phyloP scores from a whole-genome alignment of 495 filamentous ascomycete species.

The Penicillium coprophilum region DNA sequence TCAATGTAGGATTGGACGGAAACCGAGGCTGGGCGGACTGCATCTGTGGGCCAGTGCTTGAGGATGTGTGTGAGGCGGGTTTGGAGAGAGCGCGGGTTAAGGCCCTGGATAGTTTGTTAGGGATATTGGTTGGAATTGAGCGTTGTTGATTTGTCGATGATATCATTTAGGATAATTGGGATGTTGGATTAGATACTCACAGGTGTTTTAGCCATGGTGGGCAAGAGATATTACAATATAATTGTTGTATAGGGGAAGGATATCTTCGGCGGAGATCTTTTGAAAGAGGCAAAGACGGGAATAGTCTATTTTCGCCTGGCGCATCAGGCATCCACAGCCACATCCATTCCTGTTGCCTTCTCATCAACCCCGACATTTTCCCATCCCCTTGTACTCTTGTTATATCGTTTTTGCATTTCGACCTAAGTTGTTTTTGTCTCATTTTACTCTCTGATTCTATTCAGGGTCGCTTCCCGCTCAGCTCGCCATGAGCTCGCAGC shows the following conservation, averaged over 20 bases:
- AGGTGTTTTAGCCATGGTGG: conserved; percentile 32
- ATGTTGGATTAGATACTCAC: conserved; percentile 17
- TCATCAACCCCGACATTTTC: conserved; percentile 20
- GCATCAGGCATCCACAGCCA: conserved; percentile 15
- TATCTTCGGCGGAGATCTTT: not conserved
- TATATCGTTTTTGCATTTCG: conserved; percentile 15
- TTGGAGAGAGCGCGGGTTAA: conserved; percentile 56
- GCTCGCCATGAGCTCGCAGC: conserved; percentile 72
- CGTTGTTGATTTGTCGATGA: not conserved
- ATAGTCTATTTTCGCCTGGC: conserved; percentile 19
- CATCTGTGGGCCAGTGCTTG: conserved; percentile 74
- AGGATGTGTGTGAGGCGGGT: conserved; percentile 56
- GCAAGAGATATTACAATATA: conserved; percentile 1
- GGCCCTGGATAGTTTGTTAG: conserved; percentile 30
- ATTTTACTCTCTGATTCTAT: conserved; percentile 23
- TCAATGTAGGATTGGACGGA: conserved; percentile 71
- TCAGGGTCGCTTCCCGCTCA: conserved; percentile 31
- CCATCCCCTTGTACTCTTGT: conserved; percentile 20
- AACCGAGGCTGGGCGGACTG: conserved; percentile 68
- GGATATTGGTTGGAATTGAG: not conserved
- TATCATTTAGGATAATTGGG: not conserved
- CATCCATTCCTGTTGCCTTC: conserved; percentile 25
- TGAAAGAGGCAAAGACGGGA: conserved; percentile 7
- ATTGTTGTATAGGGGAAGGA: conserved; percentile 1
- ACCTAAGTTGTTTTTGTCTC: conserved; percentile 20